These are phyloP conservation scores for Alternaria sp. DNA, from an alignment of 2,329 filamentous ascomycete genomes.

Conservation along the genomic window DNA sequence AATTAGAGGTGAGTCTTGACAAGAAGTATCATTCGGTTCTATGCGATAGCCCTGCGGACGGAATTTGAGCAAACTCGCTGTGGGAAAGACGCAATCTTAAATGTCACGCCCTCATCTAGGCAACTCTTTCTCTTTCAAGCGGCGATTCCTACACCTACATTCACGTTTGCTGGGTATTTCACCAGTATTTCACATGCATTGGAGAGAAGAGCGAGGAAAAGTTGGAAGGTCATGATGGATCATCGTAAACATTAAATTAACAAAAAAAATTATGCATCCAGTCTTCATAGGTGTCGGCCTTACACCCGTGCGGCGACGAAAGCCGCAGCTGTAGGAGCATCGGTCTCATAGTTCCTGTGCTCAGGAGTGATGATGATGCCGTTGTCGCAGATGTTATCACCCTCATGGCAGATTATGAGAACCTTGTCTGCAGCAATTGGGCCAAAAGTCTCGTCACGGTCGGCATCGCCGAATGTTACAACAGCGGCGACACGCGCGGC, in stretches of 20 bases:
- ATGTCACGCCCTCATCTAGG: neutral
- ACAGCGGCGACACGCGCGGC: constrained; percentile 40
- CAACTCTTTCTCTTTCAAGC: neutral
- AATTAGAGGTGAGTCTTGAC: neutral
- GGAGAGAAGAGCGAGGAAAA: neutral
- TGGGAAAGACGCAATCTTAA: neutral
- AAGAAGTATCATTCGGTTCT: neutral
- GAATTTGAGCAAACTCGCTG: neutral
- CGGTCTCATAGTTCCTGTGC: constrained; percentile 39
- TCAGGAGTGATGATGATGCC: constrained; percentile 35
- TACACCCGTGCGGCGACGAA: constrained; percentile 34
- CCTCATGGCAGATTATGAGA: constrained; percentile 48
- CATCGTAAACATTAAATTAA: neutral
- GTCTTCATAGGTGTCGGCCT: neutral
- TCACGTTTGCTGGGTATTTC: neutral
- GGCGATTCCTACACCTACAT: too few relatives aligned
- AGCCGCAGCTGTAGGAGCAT: constrained; percentile 34
- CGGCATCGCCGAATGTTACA: constrained; percentile 52
- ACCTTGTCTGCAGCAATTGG: constrained; percentile 41
- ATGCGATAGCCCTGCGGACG: neutral
- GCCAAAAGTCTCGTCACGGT: constrained; percentile 44
- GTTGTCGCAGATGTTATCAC: constrained; percentile 49
- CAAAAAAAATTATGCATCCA: neutral
- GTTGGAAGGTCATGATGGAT: neutral
- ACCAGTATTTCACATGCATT: neutral